Percentiles rank a stretch among this genome's conserved stretches.
phyloP scores from a whole-genome alignment of 2,329 filamentous ascomycete species.

The Colletotrichum phormii region DNA sequence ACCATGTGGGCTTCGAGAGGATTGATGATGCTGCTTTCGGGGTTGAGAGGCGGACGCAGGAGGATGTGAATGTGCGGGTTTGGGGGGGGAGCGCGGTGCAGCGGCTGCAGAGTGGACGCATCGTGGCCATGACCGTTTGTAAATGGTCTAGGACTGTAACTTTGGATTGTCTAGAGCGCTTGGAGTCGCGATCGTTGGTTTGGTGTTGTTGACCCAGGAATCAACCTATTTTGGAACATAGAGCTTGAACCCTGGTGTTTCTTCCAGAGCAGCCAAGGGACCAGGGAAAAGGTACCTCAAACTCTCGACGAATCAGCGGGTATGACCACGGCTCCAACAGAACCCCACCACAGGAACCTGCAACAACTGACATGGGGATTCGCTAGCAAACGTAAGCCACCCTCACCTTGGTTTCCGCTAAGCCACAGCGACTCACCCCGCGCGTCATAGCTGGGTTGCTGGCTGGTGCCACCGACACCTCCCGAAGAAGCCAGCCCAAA shows the following conservation, averaged over 20 bases:
- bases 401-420: slow-evolving; percentile 1
- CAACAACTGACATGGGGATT: neutral
- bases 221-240: slow-evolving; percentile 18
- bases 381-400: slow-evolving; percentile 1
- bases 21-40: slow-evolving; percentile 46
- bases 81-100: slow-evolving; percentile 16
- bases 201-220: neutral
- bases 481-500: no score
- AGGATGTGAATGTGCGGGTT: slow-evolving; percentile 33
- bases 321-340: neutral
- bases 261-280: neutral
- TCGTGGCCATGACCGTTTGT: neutral
- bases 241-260: slow-evolving; percentile 14
- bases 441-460: slow-evolving; percentile 28
- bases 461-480: neutral
- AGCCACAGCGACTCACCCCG: slow-evolving; percentile 27
- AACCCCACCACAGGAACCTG: neutral
- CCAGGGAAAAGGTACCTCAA: neutral
- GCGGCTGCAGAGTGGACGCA: slow-evolving; percentile 23
- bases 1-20: slow-evolving; percentile 83
- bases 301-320: slow-evolving; percentile 5
- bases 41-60: neutral
- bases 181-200: neutral
- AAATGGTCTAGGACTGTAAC: neutral
- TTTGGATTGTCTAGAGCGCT: neutral